Base-by-base conservation (phyloP, 2,329 filamentous ascomycete genomes). In the Nannizzia gypsea region DNA sequence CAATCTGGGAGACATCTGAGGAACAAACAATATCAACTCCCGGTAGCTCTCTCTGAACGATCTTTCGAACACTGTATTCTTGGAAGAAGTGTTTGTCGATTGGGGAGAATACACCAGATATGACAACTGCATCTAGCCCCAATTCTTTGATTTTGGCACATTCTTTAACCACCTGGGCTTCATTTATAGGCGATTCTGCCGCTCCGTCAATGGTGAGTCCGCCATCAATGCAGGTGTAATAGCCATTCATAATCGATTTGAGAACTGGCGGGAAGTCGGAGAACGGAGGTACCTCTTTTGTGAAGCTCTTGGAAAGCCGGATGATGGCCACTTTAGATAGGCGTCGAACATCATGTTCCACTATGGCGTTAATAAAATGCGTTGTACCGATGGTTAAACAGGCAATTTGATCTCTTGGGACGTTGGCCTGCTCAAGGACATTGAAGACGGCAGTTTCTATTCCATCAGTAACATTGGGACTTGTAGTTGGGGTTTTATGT, bases 71-170 rank as follows among this genome's bases (percentile, higher is more conserved):
- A 2, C 73, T 69, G 42, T 78, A 72, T 68, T 83, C 81, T 66
- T 84, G 81, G 46, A 69, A 69, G 64, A 77, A 77, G 2, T 74
- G 64, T 8, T 78, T 76, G 65, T 85, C 82, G 24, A 83, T 80
- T 0, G 82, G 81, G 6, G 79, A 81, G 68, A 81, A 84, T 6
- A 83, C 77, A 1, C 82, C 81, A 3, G 79, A 77, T 3, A 85
- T 71, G 0, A 83, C 81, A 1, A 85, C 72, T 42, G 74, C 64
- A 11, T 69, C 72, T 57, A 79, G 69, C 0, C 73, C 73, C 22
- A 74, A 73, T 40, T 73, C 71, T 65, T 74, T 75, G 64, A 79
- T 77, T 20, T 72, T 70, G 3, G 66, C 71, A 60, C 76, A 77
- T 63, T 77, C 69, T 40, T 73, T 70, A 4, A 77, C 65, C 20